Conservation (phyloP, 2,329 filamentous ascomycete genomes). For the Phialemoniopsis sp. region DNA sequence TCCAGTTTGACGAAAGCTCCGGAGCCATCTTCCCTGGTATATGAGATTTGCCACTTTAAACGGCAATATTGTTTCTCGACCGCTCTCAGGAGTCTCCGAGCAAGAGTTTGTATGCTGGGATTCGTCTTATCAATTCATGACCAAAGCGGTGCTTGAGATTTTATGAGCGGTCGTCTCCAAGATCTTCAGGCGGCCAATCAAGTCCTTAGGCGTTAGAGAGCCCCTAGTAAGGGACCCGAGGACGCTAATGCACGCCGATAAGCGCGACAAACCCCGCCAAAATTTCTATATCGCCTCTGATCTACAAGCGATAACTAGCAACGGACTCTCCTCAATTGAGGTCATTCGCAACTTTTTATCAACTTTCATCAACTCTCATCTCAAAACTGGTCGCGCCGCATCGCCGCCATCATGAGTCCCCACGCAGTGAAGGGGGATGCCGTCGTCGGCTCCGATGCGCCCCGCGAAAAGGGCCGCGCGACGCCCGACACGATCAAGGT, state of each 20-base stretch:
- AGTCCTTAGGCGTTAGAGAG: not conserved
- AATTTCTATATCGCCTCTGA: not conserved
- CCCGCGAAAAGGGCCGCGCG: constrained; percentile 71
- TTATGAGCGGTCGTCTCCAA: too few species aligned
- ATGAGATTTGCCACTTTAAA: too few species aligned
- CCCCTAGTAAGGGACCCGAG: not conserved
- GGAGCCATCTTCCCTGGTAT: constrained; percentile 28
- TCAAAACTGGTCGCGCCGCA: not conserved
- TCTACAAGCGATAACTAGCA: too few species aligned
- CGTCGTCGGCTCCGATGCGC: constrained; percentile 51
- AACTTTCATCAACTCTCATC: constrained; percentile 1
- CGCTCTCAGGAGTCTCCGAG: too few species aligned
- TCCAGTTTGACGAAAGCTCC: constrained; percentile 69
- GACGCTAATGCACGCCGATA: constrained; percentile 10
- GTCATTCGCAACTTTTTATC: constrained; percentile 1
- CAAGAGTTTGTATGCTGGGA: too few species aligned
- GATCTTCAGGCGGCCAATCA: not conserved
- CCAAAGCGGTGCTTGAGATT: too few species aligned
- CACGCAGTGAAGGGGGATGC: constrained; percentile 45
- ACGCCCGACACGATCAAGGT: constrained; percentile 75
- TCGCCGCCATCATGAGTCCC: constrained; percentile 46
- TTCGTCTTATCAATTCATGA: too few species aligned
- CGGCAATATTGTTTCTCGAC: too few species aligned
- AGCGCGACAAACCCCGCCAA: constrained; percentile 27
- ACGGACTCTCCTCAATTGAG: not conserved